Percentiles rank a stretch among this genome's conserved stretches.
Evolutionary conservation across 768 basidiomycete species (phyloP).

Genomic region (Coprinopsis marcescibilis): DNA sequence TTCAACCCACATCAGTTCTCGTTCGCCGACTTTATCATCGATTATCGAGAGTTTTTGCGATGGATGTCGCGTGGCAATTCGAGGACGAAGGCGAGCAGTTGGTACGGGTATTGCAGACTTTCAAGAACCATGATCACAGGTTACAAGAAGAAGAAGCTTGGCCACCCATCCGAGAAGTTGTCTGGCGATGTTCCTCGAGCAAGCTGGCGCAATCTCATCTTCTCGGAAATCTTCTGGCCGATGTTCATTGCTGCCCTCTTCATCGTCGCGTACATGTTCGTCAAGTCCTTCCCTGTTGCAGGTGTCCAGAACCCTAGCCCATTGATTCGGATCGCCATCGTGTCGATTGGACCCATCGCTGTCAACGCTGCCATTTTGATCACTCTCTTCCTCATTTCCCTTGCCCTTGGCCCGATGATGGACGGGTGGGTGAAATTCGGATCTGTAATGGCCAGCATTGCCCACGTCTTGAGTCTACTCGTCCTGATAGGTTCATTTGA

Average conservation of each 20-base stretch:
- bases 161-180: conserved; percentile 95
- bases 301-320: conserved; percentile 74
- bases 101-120: conserved; percentile 99
- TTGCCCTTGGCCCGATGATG: conserved; percentile 89
- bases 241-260: conserved; percentile 73
- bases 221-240: conserved; percentile 81
- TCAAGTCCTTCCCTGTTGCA: conserved; percentile 77
- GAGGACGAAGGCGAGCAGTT: conserved; percentile 91
- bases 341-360: conserved; percentile 88
- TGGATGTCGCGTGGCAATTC: conserved; percentile 99
- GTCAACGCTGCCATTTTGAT: conserved; percentile 91
- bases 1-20: conserved; percentile 99
- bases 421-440: conserved; percentile 83
- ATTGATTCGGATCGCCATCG: conserved; percentile 81
- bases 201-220: conserved; percentile 74
- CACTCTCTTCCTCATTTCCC: conserved; percentile 82
- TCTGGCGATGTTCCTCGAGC: conserved; percentile 94
- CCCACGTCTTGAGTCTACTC: conserved; percentile 76
- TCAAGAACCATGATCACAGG: conserved; percentile 97
- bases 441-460: conserved; percentile 86
- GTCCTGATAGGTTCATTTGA: conserved; percentile 91
- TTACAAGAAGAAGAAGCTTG: conserved; percentile 98
- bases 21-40: conserved; percentile 94
- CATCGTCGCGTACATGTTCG: conserved; percentile 84
- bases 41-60: conserved; percentile 95